phyloP scores from a whole-genome alignment of 23 red algal genomes.

The Gracilariopsis chorda region DNA sequence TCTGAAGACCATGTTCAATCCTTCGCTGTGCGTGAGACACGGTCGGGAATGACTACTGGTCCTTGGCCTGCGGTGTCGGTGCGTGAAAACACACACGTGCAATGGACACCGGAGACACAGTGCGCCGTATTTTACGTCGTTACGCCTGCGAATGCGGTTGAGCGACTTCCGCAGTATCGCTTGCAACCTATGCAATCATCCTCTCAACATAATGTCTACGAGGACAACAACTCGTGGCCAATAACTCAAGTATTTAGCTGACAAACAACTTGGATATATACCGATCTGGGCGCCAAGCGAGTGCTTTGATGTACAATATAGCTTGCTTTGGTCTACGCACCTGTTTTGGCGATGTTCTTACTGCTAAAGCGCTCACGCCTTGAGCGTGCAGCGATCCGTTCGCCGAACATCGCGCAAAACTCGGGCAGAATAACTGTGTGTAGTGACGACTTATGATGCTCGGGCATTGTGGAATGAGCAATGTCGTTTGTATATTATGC shows the following conservation, averaged over 20 bases:
- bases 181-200: background rate
- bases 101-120: constrained; percentile 38
- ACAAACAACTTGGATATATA: too few species aligned
- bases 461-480: too few species aligned
- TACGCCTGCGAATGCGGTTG: background rate
- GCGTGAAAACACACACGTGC: constrained; percentile 1
- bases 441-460: too few species aligned
- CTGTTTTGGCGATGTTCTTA: too few species aligned
- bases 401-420: too few species aligned
- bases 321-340: too few species aligned
- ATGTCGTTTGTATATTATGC: too few species aligned
- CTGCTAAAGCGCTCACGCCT: too few species aligned
- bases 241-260: background rate
- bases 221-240: background rate
- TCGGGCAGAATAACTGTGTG: too few species aligned
- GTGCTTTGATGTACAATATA: too few species aligned
- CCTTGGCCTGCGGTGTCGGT: constrained; percentile 39
- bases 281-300: too few species aligned
- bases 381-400: too few species aligned
- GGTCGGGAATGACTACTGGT: constrained; percentile 23
- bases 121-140: constrained; percentile 48
- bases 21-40: background rate
- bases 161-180: background rate
- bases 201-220: background rate
- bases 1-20: background rate